Conservation (phyloP, 352 stramenopile species). For the Phytopythium mirpurense region DNA sequence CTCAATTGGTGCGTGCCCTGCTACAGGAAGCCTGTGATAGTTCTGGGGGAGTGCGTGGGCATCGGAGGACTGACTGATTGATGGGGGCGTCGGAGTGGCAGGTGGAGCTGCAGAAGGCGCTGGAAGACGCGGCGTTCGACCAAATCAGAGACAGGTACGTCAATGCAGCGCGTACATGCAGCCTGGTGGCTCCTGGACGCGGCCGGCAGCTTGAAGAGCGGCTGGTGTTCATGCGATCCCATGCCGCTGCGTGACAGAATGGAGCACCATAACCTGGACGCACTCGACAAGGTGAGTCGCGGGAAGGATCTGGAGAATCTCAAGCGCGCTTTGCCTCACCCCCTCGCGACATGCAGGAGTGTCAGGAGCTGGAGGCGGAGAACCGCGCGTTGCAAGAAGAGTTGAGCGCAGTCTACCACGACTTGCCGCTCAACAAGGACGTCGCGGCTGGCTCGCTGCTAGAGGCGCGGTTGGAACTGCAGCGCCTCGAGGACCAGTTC, state of each 20-base stretch:
- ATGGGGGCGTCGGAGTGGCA: not conserved
- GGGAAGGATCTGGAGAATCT: too few species aligned
- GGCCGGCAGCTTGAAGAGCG: too few species aligned
- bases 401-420: constrained; percentile 28
- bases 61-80: not conserved
- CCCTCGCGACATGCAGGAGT: constrained; percentile 15
- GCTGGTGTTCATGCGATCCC: too few species aligned
- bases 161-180: not conserved
- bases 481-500: constrained; percentile 42
- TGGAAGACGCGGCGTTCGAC: constrained; percentile 20
- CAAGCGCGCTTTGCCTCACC: too few species aligned
- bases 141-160: constrained; percentile 13
- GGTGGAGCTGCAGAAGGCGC: constrained; percentile 13
- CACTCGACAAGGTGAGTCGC: constrained; percentile 19
- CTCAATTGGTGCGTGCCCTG: constrained; percentile 27
- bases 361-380: constrained; percentile 21
- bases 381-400: constrained; percentile 24
- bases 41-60: not conserved
- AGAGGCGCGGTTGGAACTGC: constrained; percentile 26
- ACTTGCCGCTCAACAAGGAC: constrained; percentile 31
- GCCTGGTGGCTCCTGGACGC: too few species aligned
- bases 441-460: constrained; percentile 26
- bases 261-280: constrained; percentile 24
- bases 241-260: constrained; percentile 20
- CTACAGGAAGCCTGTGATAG: too few species aligned